Base-by-base conservation (phyloP, 1,139 yeast genomes). In the Geotrichum candidum region DNA sequence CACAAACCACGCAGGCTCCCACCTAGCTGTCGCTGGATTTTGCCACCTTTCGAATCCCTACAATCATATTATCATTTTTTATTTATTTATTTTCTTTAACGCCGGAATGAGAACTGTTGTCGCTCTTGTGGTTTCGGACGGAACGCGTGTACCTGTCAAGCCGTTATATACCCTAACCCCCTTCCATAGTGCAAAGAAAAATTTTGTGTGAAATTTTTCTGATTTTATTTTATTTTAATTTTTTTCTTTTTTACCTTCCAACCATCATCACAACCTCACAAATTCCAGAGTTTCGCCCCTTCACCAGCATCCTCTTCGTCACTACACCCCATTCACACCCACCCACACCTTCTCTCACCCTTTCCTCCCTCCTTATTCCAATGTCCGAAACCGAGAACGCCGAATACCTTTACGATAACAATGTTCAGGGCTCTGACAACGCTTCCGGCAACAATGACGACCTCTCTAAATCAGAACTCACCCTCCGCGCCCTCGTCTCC, bases 401-500 rank as follows among this genome's bases (percentile, higher is more conserved):
- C 52, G 46, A 33, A 25, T 35, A n/a, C 13, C 23, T 15, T 25
- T 11, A 25, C 35, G 41, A 23, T 38, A 48, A 51, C n/a, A 35
- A 35, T 23, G 54, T 46, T 53, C 55, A 61, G 18, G 18, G 54
- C 15, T 45, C 53, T 6, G 54, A 35, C 9, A 22, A 13, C 23
- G 45, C 60, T 27, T 53, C 59, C 13, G 18, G 60, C 35, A 54
- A 63, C 18, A 48, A 56, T 41, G 64, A 61, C 23, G 65, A 63
- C 18, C 54, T 63, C 23, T 51, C 60, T 38, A 54, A 53, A 23
- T 51, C 63, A 27, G 60, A 58, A 33, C 57, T 74, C 35, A 73
- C 78, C 11, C 64, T 76, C 45, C 80, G 97, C 67, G 83, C 91
- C 1, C 79, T 91, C 54, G 90, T 91, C 27, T 84, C 95, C 13